Evolutionary conservation across 2,329 filamentous ascomycete species (phyloP), one percentile per base, ranked within the genome.

Genomic region (Colletotrichum horii): DNA sequence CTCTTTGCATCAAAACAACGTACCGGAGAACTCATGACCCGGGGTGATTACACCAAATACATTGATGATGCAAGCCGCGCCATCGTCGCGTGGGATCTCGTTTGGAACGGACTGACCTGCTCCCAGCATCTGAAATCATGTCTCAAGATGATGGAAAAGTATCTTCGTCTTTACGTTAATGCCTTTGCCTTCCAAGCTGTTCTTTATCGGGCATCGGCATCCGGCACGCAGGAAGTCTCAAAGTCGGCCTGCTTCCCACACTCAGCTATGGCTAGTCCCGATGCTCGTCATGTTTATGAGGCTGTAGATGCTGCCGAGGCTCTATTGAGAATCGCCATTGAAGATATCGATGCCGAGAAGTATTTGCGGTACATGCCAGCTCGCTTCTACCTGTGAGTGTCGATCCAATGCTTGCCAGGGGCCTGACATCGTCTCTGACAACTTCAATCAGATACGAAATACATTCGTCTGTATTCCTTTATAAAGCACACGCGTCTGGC

Each of bases 171-270:
- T 1, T 95, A 95, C 81, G 94, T 93, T 58, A 94, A 94, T 73
- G 93, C 93, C 0, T 95, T 95, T 80, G 93, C 93, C 2, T 95
- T 94, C 77, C 93, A 95, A 80, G 93, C 93, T 4, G 93, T 92
- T 90, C 61, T 91, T 83, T 78, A 89, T 88, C 79, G 89, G 82
- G 68, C 83, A 84, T 76, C 81, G 79, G 75, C 65, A 82, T 84
- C 79, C 79, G 80, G 38, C 79, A 86, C 78, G 78, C 81, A 62
- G 78, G 81, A 68, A 79, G 81, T 70, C 12, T 56, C 81, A 83
- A 77, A 81, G 84, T 78, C 82, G 82, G 84, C 14, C 84, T 86
- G 14, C 90, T 89, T 79, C 86, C 84, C 71, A 88, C 91, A 70
- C 85, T 92, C 4, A 89, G 90, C 12, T 16, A 70, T 64, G 56